These are phyloP conservation scores for Macrolepiota fuliginosa DNA, from an alignment of 768 basidiomycete genomes.

Conservation along the genomic window DNA sequence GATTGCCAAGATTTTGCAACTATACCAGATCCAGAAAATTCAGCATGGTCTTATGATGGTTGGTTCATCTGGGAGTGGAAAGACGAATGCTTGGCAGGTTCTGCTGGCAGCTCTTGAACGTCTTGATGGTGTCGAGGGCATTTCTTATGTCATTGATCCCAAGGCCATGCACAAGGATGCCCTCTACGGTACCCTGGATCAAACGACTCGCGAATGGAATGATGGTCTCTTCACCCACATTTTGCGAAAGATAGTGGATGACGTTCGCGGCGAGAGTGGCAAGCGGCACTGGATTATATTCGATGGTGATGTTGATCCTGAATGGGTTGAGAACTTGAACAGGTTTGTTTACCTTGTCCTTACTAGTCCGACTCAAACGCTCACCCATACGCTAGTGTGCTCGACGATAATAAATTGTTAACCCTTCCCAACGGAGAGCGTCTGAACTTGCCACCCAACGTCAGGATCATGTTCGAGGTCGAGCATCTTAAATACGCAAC, in stretches of 20 bases:
- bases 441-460: conserved; percentile 92
- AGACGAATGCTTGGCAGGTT: conserved; percentile 96
- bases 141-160: conserved; percentile 96
- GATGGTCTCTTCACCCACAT: conserved; percentile 98
- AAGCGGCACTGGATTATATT: conserved; percentile 99
- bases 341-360: conserved; percentile 54
- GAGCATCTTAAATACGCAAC: conserved; percentile 98
- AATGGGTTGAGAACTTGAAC: conserved; percentile 99
- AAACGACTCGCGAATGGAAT: conserved; percentile 98
- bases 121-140: conserved; percentile 88
- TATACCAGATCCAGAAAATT: conserved; percentile 99
- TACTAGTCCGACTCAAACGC: conserved; percentile 6
- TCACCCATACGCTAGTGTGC: conserved; percentile 58
- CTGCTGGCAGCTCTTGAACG: conserved; percentile 87
- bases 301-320: conserved; percentile 98
- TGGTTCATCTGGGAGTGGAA: conserved; percentile 94
- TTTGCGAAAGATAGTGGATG: conserved; percentile 95
- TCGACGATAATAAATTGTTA: conserved; percentile 97
- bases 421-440: conserved; percentile 98
- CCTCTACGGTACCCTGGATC: conserved; percentile 94
- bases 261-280: conserved; percentile 94
- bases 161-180: conserved; percentile 99
- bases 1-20: conserved; percentile 93
- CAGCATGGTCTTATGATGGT: conserved; percentile 99
- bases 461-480: conserved; percentile 99